phyloP scores from a whole-genome alignment of 108 stramenopile species.

The Bacterosira constricta region DNA sequence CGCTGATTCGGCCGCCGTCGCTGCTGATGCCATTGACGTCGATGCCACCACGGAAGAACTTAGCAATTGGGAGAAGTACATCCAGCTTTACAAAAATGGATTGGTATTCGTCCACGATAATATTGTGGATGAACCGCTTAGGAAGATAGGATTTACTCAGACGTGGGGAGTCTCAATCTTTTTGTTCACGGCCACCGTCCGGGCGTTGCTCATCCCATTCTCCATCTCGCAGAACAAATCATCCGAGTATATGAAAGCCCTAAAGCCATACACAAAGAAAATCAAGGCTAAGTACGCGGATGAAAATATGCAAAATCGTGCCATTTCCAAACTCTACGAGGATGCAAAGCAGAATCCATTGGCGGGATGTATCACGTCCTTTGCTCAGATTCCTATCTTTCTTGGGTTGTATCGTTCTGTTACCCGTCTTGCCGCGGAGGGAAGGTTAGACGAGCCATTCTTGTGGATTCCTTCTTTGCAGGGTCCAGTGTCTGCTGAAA shows the following conservation, averaged over 20 bases:
- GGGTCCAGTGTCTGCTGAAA: slow-evolving; percentile 87
- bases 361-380: slow-evolving; percentile 87
- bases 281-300: slow-evolving; percentile 91
- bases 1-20: slow-evolving; percentile 17
- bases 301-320: slow-evolving; percentile 85
- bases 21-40: background rate
- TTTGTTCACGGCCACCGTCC: slow-evolving; percentile 74
- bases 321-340: slow-evolving; percentile 90
- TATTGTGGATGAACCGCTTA: slow-evolving; percentile 65
- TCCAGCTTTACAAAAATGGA: slow-evolving; percentile 41
- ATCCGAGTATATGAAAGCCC: slow-evolving; percentile 89
- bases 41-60: slow-evolving; percentile 4
- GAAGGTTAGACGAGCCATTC: slow-evolving; percentile 88
- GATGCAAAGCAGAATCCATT: slow-evolving; percentile 94
- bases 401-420: slow-evolving; percentile 92
- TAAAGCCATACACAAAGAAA: slow-evolving; percentile 89
- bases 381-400: slow-evolving; percentile 94
- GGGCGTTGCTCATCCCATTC: slow-evolving; percentile 86
- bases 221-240: slow-evolving; percentile 88
- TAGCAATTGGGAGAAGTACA: slow-evolving; percentile 35
- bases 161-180: slow-evolving; percentile 86
- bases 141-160: slow-evolving; percentile 64
- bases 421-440: slow-evolving; percentile 83
- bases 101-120: slow-evolving; percentile 64
- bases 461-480: slow-evolving; percentile 94